A percentile compares a stretch with the other conserved stretches of the same genome.
Evolutionary conservation across 2,329 filamentous ascomycete genomes (phyloP).

Genomic region (Calonectria hongkongensis): DNA sequence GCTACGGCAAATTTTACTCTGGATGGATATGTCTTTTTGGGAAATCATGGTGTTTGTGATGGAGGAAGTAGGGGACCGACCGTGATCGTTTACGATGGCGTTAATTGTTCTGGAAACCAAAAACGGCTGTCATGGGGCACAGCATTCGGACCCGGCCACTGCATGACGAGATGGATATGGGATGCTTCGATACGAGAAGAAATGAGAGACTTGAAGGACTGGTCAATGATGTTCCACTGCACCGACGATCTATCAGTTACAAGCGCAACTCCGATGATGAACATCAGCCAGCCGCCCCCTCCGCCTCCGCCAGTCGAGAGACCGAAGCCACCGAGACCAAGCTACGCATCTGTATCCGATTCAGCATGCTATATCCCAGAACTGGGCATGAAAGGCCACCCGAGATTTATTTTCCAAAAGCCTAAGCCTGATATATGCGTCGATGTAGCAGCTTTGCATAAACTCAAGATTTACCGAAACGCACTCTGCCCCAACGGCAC

Average conservation of each 20-base stretch:
- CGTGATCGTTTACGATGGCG: constrained; percentile 27
- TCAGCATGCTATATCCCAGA: constrained; percentile 40
- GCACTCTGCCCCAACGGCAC: constrained; percentile 37
- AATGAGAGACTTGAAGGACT: constrained; percentile 5
- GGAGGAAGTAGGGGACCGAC: constrained; percentile 29
- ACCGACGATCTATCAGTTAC: background rate
- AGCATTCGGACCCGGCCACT: constrained; percentile 33
- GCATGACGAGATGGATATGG: constrained; percentile 36
- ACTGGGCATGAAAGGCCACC: constrained; percentile 27
- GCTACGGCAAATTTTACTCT: constrained; percentile 42
- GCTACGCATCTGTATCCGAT: constrained; percentile 39
- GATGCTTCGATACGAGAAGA: background rate
- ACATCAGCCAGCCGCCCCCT: constrained; percentile 21
- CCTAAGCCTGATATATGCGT: constrained; percentile 36
- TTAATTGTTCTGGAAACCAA: constrained; percentile 30
- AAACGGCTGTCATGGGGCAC: constrained; percentile 30
- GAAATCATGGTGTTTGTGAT: constrained; percentile 26
- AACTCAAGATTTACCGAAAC: constrained; percentile 39
- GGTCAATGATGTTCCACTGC: constrained; percentile 41
- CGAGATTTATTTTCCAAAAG: constrained; percentile 35
- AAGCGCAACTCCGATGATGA: background rate
- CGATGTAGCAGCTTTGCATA: constrained; percentile 30
- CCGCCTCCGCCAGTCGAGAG: constrained; percentile 11
- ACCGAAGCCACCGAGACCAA: constrained; percentile 24
- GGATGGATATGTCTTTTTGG: constrained; percentile 32